A percentile compares a stretch with the other conserved stretches of the same genome.
phyloP scores from a whole-genome alignment of 495 filamentous ascomycete species.

The Neurospora sp. region DNA sequence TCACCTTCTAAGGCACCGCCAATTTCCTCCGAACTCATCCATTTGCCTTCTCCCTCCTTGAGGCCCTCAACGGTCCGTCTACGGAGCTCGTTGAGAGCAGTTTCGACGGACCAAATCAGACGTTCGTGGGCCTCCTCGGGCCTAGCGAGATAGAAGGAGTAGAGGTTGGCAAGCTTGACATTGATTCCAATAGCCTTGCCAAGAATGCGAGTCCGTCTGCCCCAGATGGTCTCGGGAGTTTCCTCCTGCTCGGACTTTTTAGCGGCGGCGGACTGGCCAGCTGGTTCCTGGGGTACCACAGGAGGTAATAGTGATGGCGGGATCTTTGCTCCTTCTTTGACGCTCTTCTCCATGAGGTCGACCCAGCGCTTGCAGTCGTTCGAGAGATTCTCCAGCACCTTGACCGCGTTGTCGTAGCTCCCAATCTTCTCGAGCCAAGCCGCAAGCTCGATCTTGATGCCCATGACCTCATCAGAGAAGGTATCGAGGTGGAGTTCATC shows the following conservation, averaged over 20 bases:
- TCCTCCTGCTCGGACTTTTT: slow-evolving; percentile 15
- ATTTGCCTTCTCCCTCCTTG: slow-evolving; percentile 55
- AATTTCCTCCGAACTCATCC: slow-evolving; percentile 62
- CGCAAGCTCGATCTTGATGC: slow-evolving; percentile 74
- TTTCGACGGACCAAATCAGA: slow-evolving; percentile 75
- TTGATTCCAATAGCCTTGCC: slow-evolving; percentile 61
- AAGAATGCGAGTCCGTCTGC: slow-evolving; percentile 57
- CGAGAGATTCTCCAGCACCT: slow-evolving; percentile 62
- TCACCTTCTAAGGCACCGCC: slow-evolving; percentile 61
- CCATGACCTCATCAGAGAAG: slow-evolving; percentile 80
- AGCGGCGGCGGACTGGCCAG: slow-evolving; percentile 3
- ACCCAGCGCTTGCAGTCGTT: slow-evolving; percentile 52
- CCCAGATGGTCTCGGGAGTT: slow-evolving; percentile 39
- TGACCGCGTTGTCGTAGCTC: slow-evolving; percentile 52
- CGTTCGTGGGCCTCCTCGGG: slow-evolving; percentile 57
- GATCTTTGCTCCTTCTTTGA: slow-evolving; percentile 28
- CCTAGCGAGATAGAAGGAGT: slow-evolving; percentile 46
- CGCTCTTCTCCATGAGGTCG: slow-evolving; percentile 44
- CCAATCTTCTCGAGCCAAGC: slow-evolving; percentile 66
- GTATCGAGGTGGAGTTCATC: slow-evolving; percentile 68
- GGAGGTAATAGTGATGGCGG: slow-evolving; percentile 3
- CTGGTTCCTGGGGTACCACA: slow-evolving; percentile 11
- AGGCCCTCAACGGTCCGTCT: slow-evolving; percentile 53
- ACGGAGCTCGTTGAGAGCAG: slow-evolving; percentile 60
- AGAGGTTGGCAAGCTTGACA: slow-evolving; percentile 75